These are phyloP conservation scores for Saprolegnia parasitica DNA, from an alignment of 352 stramenopile genomes.

Conservation along the genomic window DNA sequence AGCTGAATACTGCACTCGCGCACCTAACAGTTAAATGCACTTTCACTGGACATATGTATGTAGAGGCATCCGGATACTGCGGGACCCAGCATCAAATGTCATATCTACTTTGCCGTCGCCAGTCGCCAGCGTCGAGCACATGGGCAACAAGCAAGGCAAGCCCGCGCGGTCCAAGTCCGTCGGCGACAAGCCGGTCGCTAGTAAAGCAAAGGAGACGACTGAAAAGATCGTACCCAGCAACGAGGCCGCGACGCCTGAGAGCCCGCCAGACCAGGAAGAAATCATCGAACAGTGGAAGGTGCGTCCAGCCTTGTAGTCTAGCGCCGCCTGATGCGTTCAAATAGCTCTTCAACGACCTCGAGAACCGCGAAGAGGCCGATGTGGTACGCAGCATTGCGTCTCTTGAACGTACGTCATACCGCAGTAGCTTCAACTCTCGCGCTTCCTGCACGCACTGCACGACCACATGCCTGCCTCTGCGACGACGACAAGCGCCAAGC, in stretches of 20 bases:
- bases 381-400: conserved; percentile 40
- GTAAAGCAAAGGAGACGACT: not conserved
- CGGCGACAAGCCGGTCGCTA: not conserved
- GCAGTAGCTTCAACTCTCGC: conserved; percentile 57
- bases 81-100: not conserved
- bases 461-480: conserved; percentile 74
- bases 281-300: conserved; percentile 28
- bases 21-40: too few relatives aligned
- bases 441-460: conserved; percentile 70
- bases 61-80: not conserved
- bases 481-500: conserved; percentile 23
- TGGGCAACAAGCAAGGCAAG: conserved; percentile 27
- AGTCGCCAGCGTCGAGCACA: not conserved
- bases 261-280: conserved; percentile 3
- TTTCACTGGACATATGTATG: too few relatives aligned
- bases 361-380: conserved; percentile 79
- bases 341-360: conserved; percentile 80
- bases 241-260: not conserved
- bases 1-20: too few relatives aligned
- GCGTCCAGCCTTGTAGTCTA: not conserved
- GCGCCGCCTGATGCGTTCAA: not conserved
- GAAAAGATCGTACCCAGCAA: not conserved
- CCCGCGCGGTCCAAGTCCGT: not conserved
- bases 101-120: not conserved
- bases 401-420: not conserved